Conservation (phyloP, 352 stramenopile species). For the Elongisporangium undulatum region DNA sequence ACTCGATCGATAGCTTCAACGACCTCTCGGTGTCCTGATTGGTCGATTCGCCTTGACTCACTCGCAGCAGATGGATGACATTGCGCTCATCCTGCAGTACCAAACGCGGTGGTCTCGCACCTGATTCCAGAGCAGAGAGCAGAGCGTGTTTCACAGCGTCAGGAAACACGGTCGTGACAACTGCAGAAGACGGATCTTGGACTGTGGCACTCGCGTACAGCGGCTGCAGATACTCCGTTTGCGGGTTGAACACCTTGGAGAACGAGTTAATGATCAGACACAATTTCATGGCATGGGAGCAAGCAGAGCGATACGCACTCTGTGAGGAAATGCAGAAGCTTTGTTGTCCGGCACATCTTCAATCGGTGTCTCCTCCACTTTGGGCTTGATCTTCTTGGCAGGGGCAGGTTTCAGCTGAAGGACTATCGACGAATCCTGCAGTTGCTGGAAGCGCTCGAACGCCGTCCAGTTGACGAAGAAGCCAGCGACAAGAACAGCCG, state of each 20-base stretch:
- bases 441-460: slow-evolving; percentile 46
- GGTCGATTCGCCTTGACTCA: neutral
- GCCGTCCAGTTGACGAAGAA: slow-evolving; percentile 46
- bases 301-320: slow-evolving; percentile 6
- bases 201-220: slow-evolving; percentile 41
- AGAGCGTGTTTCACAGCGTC: slow-evolving; percentile 16
- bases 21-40: neutral
- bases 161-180: slow-evolving; percentile 24
- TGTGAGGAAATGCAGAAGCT: slow-evolving; percentile 15
- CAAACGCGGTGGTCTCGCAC: slow-evolving; percentile 12
- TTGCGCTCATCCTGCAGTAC: slow-evolving; percentile 27
- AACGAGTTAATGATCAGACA: too few relatives aligned
- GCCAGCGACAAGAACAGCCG: slow-evolving; percentile 11
- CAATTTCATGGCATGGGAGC: too few relatives aligned
- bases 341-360: neutral
- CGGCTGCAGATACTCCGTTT: slow-evolving; percentile 42
- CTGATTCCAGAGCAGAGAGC: neutral
- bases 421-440: slow-evolving; percentile 34
- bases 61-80: slow-evolving; percentile 31
- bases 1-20: slow-evolving; percentile 14
- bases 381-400: slow-evolving; percentile 8
- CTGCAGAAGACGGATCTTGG: slow-evolving; percentile 13
- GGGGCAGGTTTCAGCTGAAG: slow-evolving; percentile 13
- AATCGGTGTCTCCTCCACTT: neutral
- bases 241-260: slow-evolving; percentile 39